phyloP scores from a whole-genome alignment of 2,329 filamentous ascomycete species.

The Clarireedia homoeocarpa region DNA sequence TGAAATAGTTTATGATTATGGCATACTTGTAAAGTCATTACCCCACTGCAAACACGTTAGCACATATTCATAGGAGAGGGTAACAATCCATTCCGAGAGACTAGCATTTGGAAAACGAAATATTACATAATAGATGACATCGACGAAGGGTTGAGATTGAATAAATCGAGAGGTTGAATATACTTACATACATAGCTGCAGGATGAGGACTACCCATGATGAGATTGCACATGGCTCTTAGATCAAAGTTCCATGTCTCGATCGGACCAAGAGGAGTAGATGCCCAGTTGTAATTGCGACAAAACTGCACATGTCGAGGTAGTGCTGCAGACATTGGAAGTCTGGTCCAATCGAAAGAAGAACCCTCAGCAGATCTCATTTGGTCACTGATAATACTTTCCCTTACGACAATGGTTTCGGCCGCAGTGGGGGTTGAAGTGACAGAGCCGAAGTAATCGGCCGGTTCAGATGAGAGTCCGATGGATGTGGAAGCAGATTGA shows the following conservation, averaged over 20 bases:
- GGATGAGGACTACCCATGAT: conserved; percentile 74
- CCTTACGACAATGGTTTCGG: not conserved
- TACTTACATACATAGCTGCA: conserved; percentile 55
- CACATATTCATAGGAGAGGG: not conserved
- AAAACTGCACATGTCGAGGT: conserved; percentile 65
- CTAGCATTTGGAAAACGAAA: not conserved
- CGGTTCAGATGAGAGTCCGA: not conserved
- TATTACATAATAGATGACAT: not conserved
- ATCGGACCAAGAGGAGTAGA: conserved; percentile 68
- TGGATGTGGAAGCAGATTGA: not conserved
- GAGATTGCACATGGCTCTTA: conserved; percentile 72
- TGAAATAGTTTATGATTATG: not conserved
- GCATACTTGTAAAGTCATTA: conserved; percentile 43
- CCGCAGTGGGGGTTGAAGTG: not conserved
- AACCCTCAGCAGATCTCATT: conserved; percentile 10
- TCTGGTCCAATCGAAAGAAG: conserved; percentile 72
- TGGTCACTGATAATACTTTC: not conserved
- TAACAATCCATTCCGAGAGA: not conserved
- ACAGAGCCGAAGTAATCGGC: conserved; percentile 26
- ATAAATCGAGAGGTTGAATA: not conserved
- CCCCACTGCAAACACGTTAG: conserved; percentile 47
- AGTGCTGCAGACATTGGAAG: conserved; percentile 56
- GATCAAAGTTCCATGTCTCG: conserved; percentile 61
- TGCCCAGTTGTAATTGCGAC: conserved; percentile 65
- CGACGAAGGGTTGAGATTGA: not conserved